Evolutionary conservation across 2,329 filamentous ascomycete genomes (phyloP), one percentile per base, ranked within the genome.

Genomic region (Cercospora sp.): DNA sequence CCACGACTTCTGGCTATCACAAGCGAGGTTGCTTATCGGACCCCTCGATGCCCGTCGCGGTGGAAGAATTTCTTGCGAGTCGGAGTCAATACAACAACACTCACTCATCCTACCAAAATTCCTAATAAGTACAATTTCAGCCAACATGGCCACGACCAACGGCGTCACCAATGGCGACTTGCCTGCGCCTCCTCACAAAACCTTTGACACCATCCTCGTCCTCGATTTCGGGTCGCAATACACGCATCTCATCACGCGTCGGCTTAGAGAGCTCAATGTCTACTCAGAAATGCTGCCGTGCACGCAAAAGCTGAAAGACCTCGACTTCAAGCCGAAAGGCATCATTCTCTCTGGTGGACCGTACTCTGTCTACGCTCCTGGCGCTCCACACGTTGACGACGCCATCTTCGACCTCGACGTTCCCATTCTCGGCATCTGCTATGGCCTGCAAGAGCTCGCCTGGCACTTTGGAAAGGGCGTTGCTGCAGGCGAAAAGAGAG

Each of bases 201-300:
- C 81, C 72, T 86, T 86, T 79, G 85, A 90, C 83, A 92, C 90
- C 72, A 90, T 92, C 74, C 82, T 92, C 72, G 88, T 90, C 71
- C 82, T 92, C 74, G 90, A 92, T 80, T 92, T 91, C 78, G 90
- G 87, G 72, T 90, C 87, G 26, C 90, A 92, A 80, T 90, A 89
- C 76, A 89, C 88, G 49, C 90, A 93, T 79, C 83, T 94, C 45
- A 93, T 94, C 76, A 88, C 89, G 9, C 85, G 92, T 65, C 88
- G 92, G 37, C 85, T 96, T 30, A 87, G 93, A 74, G 88, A 91
- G 74, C 86, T 96, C 80, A 90, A 90, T 82, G 87, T 96, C 79
- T 97, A 91, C 84, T 89, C 89, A 70, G 93, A 97, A 83, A 91
- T 97, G 89, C 88, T 96, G 53, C 91, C 91, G 24, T 97, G 93